Evolutionary conservation across 768 basidiomycete genomes (phyloP), one percentile per base, ranked within the genome.

Genomic region (Mrakia hoshinonis): DNA sequence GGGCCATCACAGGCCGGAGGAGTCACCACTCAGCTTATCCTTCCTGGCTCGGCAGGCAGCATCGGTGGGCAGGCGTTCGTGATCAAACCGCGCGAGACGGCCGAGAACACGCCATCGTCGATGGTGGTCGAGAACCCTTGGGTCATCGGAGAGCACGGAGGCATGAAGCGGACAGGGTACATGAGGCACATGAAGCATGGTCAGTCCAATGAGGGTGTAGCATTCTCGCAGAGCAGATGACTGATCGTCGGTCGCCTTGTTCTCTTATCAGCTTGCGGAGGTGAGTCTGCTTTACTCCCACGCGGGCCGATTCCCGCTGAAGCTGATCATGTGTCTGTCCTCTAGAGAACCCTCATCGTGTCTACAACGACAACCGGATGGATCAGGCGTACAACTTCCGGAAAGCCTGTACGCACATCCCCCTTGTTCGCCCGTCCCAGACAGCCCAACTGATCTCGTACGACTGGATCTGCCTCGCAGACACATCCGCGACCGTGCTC

Each of bases 21-120:
- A n/a, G n/a, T n/a, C n/a, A n/a, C n/a, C n/a, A n/a, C n/a, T n/a
- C n/a, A n/a, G n/a, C n/a, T n/a, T n/a, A n/a, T n/a, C n/a, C n/a
- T n/a, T n/a, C n/a, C 49, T 51, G 64, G 12, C 34, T 24, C 15
- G 11, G 73, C 65, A 15, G 70, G 75, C 54, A 76, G 76, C 64
- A 79, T 81, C 64, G 92, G 89, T 61, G 90, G 90, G n/a, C 89
- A 90, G 75, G 87, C 88, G 0, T 90, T 89, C 76, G 81, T 86
- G 3, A 89, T 92, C 76, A 92, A 92, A 77, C 77, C 89, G 4
- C 83, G 91, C 31, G 81, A 82, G n/a, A 91, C 90, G 0, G 74
- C 80, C 0, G 89, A 89, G 76, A 66, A 66, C 48, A 49, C 47
- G 18, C 64, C 64, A 1, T 49, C 47, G 31, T 49, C 47, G 2